phyloP scores from a whole-genome alignment of 129 eudicot genomes.

The Tagetes patula region DNA sequence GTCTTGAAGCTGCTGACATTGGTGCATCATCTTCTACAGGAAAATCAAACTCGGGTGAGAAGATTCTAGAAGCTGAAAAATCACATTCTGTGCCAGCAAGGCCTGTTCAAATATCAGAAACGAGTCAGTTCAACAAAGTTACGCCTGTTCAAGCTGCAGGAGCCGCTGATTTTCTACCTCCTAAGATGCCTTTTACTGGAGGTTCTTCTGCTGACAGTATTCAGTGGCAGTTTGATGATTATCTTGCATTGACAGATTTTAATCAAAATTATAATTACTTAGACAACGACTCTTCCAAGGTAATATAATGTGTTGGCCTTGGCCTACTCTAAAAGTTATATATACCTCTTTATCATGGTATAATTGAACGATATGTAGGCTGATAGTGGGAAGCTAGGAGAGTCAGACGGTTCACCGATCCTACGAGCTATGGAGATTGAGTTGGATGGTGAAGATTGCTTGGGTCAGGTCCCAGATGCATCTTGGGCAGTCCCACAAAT shows the following conservation, averaged over 20 bases:
- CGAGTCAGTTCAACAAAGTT: constrained; percentile 39
- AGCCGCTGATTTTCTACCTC: constrained; percentile 35
- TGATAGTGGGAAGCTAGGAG: constrained; percentile 78
- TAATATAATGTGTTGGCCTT: constrained; percentile 21
- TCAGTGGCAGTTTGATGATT: constrained; percentile 85
- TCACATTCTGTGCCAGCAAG: constrained; percentile 34
- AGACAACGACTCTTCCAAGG: constrained; percentile 73
- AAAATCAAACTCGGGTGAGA: constrained; percentile 48
- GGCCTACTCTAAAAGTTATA: constrained; percentile 4
- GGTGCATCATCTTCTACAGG: constrained; percentile 60
- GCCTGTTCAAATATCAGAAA: constrained; percentile 30
- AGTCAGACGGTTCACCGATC: constrained; percentile 63
- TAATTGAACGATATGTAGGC: constrained; percentile 45
- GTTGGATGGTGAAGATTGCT: constrained; percentile 59
- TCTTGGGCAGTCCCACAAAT: constrained; percentile 81
- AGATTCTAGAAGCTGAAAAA: constrained; percentile 41
- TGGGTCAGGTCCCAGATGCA: constrained; percentile 74
- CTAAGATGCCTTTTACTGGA: constrained; percentile 51
- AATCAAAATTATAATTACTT: constrained; percentile 54
- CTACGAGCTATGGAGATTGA: constrained; percentile 55
- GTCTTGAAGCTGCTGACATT: constrained; percentile 56
- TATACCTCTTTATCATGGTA: not conserved
- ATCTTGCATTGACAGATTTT: constrained; percentile 56
- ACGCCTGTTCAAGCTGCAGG: constrained; percentile 38
- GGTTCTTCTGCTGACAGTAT: constrained; percentile 57